A percentile compares a stretch with the other conserved stretches of the same genome.
Evolutionary conservation across 768 basidiomycete species (phyloP).

Genomic region (Sporobolomyces roseus): DNA sequence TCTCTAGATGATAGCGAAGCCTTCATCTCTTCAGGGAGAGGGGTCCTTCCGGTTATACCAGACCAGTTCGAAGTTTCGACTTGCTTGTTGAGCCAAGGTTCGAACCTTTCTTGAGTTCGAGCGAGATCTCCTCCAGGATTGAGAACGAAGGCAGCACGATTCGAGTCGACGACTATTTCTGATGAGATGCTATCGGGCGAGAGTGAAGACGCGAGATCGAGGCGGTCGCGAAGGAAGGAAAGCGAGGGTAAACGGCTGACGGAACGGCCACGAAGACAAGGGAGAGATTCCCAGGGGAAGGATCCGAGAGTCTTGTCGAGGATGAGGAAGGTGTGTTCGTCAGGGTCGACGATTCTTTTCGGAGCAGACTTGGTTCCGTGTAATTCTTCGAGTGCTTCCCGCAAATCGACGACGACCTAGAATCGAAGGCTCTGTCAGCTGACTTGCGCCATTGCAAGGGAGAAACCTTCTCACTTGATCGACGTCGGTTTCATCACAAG

Average conservation of each 20-base stretch:
- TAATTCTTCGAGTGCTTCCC: conserved; percentile 70
- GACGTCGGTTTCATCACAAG: conserved; percentile 84
- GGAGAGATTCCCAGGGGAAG: conserved; percentile 94
- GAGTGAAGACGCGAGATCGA: conserved; percentile 56
- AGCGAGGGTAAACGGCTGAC: conserved; percentile 89
- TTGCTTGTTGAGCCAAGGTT: conserved; percentile 72
- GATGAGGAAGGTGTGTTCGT: conserved; percentile 78
- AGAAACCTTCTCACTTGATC: conserved; percentile 60
- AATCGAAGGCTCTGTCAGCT: background rate
- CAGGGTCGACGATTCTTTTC: conserved; percentile 47
- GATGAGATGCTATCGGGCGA: background rate
- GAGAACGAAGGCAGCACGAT: conserved; percentile 73
- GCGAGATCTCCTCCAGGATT: conserved; percentile 89
- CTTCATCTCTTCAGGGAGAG: conserved; percentile 78
- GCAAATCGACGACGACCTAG: conserved; percentile 68
- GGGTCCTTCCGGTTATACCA: conserved; percentile 68
- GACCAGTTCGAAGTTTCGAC: conserved; percentile 67
- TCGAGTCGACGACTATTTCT: conserved; percentile 56
- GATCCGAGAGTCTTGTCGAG: conserved; percentile 84
- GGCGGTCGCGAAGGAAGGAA: conserved; percentile 78
- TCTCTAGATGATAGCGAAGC: conserved; percentile 69
- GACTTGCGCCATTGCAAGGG: no score
- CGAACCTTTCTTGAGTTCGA: conserved; percentile 76
- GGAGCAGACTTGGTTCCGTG: conserved; percentile 50
- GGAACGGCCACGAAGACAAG: conserved; percentile 73